phyloP scores from a whole-genome alignment of 2,329 filamentous ascomycete genomes.

The Diplodia seriata region DNA sequence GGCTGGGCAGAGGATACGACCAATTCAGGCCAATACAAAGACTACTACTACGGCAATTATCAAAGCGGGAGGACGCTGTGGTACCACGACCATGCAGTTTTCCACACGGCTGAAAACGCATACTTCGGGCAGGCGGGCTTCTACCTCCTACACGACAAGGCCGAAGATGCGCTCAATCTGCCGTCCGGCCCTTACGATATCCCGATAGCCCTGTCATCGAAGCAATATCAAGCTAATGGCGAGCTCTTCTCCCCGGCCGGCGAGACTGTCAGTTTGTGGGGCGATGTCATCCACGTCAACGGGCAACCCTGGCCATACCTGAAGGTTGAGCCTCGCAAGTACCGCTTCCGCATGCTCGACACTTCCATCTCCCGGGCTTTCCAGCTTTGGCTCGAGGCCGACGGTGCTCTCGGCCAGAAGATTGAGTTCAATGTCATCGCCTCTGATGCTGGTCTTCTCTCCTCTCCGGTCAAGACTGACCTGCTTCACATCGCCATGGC shows the following conservation, averaged over 20 bases:
- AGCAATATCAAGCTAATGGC: conserved; percentile 61
- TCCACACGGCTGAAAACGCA: conserved; percentile 60
- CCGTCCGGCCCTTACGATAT: conserved; percentile 63
- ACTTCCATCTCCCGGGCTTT: conserved; percentile 58
- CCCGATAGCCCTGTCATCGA: conserved; percentile 58
- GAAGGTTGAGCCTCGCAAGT: conserved; percentile 66
- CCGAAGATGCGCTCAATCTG: conserved; percentile 57
- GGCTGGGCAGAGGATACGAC: conserved; percentile 64
- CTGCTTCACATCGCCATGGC: conserved; percentile 60
- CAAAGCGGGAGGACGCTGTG: conserved; percentile 62
- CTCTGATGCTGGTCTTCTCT: conserved; percentile 61
- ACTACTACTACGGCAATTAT: conserved; percentile 67
- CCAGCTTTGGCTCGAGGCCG: conserved; percentile 54
- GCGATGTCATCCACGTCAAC: conserved; percentile 66
- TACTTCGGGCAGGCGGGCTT: conserved; percentile 64
- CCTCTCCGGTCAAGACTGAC: conserved; percentile 52
- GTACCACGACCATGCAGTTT: conserved; percentile 61
- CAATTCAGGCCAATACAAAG: conserved; percentile 62
- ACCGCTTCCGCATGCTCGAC: conserved; percentile 63
- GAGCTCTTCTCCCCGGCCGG: conserved; percentile 56
- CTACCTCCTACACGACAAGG: conserved; percentile 61
- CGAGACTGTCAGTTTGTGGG: conserved; percentile 59
- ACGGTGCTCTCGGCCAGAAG: conserved; percentile 42
- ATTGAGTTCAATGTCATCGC: conserved; percentile 62
- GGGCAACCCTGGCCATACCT: conserved; percentile 66